Evolutionary conservation across 192 early-diverging fungal genomes (phyloP), one percentile per base, ranked within the genome.

Genomic region (Coemansia sp.): DNA sequence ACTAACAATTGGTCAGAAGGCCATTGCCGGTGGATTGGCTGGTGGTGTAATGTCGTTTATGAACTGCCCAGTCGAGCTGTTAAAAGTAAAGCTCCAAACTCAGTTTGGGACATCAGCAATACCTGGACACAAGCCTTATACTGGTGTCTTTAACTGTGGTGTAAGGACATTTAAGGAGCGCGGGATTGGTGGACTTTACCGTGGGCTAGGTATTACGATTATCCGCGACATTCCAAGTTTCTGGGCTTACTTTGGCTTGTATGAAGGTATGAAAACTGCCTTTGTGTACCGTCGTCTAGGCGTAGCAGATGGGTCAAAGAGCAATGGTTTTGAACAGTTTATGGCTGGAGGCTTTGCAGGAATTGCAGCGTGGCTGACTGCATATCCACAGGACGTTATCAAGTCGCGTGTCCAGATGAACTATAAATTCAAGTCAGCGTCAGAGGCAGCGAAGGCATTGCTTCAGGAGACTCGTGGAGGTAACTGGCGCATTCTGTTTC

Each of bases 21-120:
- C 89, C 0, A 63, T 95, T 29, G 93, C 95, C 54, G 96, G 96
- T 52, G 87, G 91, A 19, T 92, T 94, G 24, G 94, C 94, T 27
- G 96, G 78, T 50, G 84, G 90, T 33, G 88, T 92, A 32, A 95
- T 95, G 69, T 86, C 87, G 52, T 85, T 95, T 29, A 82, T 97
- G 20, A 91, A 94, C 21, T 94, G 91, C 14, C 95, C 96, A 0
- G 93, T 98, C 8, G 96, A 98, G 72, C 72, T 98, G 17, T 79
- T 97, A 58, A 98, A 98, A 75, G 91, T 93, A 64, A 89, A 90
- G 60, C 85, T 97, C 80, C 96, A 98, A 76, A 93, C 93, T 3
- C 95, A 95, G 71, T 91, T 88, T 77, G 66, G 65, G 17, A 33
- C 58, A 1, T 56, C 71, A 10, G 56, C 51, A 1, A 54, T 36